Percentiles rank a stretch among this genome's conserved stretches.
Conservation (phyloP, 805 yeast species). For the Saccharomyces paradoxus region DNA sequence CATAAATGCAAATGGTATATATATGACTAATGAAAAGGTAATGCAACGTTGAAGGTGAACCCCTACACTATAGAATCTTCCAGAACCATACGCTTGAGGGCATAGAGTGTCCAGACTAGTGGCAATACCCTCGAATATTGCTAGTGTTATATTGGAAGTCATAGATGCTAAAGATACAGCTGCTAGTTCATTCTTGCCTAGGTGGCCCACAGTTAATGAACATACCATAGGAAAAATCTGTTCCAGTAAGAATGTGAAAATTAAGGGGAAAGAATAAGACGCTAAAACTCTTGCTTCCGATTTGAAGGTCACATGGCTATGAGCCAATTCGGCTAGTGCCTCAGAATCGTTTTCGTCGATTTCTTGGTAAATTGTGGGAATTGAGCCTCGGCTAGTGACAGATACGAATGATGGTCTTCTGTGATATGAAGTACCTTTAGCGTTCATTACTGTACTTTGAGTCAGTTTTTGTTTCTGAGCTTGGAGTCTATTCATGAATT, state of each 20-base stretch:
- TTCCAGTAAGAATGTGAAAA: conserved; percentile 63
- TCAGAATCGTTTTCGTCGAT: conserved; percentile 15
- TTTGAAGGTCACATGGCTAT: conserved; percentile 30
- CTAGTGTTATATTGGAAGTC: conserved; percentile 76
- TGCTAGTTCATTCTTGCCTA: conserved; percentile 72
- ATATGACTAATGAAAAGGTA: conserved; percentile 47
- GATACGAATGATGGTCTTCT: conserved; percentile 26
- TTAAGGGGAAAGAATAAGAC: conserved; percentile 44
- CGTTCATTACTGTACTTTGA: not conserved
- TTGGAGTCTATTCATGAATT: conserved; percentile 26
- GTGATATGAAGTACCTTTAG: not conserved
- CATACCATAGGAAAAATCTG: conserved; percentile 72
- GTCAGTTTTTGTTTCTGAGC: conserved; percentile 13
- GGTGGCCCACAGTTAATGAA: conserved; percentile 74
- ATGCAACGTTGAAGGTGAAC: conserved; percentile 66
- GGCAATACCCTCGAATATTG: conserved; percentile 74
- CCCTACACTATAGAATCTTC: conserved; percentile 60
- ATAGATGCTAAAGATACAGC: conserved; percentile 78
- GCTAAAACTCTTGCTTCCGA: conserved; percentile 32
- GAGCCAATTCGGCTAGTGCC: conserved; percentile 22
- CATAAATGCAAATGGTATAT: conserved; percentile 45
- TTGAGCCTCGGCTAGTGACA: conserved; percentile 25
- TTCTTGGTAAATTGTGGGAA: conserved; percentile 27
- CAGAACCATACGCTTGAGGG: conserved; percentile 81
- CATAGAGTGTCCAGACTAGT: conserved; percentile 77